Conservation (phyloP, 2,329 filamentous ascomycete genomes). For the Aspergillus sp. region DNA sequence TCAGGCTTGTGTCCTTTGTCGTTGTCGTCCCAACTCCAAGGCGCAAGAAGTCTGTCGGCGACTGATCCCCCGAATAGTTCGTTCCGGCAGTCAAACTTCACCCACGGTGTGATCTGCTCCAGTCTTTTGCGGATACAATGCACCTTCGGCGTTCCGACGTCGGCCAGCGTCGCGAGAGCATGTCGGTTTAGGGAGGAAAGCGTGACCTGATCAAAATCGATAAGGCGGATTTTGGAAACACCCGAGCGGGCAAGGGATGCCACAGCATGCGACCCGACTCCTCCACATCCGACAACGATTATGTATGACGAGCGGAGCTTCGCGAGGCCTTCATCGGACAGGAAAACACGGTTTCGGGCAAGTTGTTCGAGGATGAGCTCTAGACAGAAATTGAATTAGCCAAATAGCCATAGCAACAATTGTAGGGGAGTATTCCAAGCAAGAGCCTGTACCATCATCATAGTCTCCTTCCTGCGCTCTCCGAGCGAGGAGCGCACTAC, state of each 20-base stretch:
- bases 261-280: conserved; percentile 89
- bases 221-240: conserved; percentile 79
- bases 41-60: conserved; percentile 66
- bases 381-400: conserved; percentile 30
- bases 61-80: conserved; percentile 74
- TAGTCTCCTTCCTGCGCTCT: conserved; percentile 65
- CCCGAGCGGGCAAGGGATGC: conserved; percentile 86
- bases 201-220: conserved; percentile 98
- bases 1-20: conserved; percentile 62
- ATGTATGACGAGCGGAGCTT: conserved; percentile 82
- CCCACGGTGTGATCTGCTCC: conserved; percentile 88
- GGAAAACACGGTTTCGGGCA: conserved; percentile 87
- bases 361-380: conserved; percentile 93
- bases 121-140: conserved; percentile 76
- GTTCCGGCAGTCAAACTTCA: conserved; percentile 79
- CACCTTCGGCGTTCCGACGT: conserved; percentile 92
- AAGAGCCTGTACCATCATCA: conserved; percentile 54
- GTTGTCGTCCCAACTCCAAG: conserved; percentile 58
- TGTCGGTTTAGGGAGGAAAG: conserved; percentile 94
- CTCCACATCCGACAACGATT: conserved; percentile 87
- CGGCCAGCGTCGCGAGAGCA: conserved; percentile 87
- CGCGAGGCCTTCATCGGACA: conserved; percentile 75
- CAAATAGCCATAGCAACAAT: too few relatives aligned
- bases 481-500: conserved; percentile 59
- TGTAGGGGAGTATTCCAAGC: not conserved